Evolutionary conservation across 2,329 filamentous ascomycete species (phyloP), one percentile per base, ranked within the genome.

Genomic region (Diaporthe sp.): DNA sequence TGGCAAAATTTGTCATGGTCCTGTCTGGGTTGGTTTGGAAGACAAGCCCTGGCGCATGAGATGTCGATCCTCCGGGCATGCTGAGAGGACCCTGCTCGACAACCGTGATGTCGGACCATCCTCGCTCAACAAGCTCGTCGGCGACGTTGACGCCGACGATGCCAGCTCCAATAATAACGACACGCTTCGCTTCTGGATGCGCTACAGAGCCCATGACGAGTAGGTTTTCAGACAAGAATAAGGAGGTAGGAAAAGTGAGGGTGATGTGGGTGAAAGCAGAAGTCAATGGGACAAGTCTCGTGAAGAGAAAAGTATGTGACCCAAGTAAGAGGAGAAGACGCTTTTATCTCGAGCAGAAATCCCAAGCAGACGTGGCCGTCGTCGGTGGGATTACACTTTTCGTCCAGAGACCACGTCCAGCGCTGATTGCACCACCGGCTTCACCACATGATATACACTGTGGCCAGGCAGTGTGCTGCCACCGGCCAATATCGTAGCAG

Each of bases 1-100:
- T 86, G 2, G 91, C 91, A 71, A 93, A 87, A 4, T 85, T 81
- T 7, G 87, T 91, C 89, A 93, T 85, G 0, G 88, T 89, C 80
- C 88, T 90, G 65, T 88, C 90, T 1, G 84, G 81, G 70, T 89
- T 92, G 10, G 90, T 92, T 80, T 93, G 91, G 79, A 92, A 93
- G 0, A 93, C 91, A 4, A 93, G 85, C 0, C 91, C 91, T 0
- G 91, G 91, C 6, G 91, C 91, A 77, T 93, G 91, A 9, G 91
- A 92, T 9, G 91, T 92, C 39, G 91, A 93, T 60, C 91, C 91
- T 37, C 91, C 91, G 0, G 91, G 91, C 87, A 92, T 89, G 75
- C 86, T 83, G 77, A 93, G 81, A 3, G 91, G 91, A 0, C 91
- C 91, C 81, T 93, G 91, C 78, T 93, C 91, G 77, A 93, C 83